Base-by-base conservation (phyloP, 2,329 filamentous ascomycete species). In the Gnomoniopsis smithogilvyi region DNA sequence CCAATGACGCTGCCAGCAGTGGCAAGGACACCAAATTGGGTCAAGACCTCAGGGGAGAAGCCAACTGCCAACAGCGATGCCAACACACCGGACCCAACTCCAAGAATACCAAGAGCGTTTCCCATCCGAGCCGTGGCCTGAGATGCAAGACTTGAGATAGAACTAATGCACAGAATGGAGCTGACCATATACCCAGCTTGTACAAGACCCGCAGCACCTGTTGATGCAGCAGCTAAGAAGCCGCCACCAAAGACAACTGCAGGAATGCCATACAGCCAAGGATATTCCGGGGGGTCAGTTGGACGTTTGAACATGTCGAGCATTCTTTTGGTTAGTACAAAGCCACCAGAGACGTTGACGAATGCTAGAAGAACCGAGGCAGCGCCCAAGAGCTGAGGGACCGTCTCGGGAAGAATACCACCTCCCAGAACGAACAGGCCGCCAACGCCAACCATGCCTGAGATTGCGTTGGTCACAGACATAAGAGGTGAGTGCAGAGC, bases 381-480 rank as follows among this genome's bases (percentile, higher is more conserved):
- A 2, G 92, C 90, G 56, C 92, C 92, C 38, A 96, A 84, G 2
- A 77, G 73, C 69, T 96, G 91, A 0, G 92, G 92, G 6, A 96
- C 79, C 0, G 91, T 96, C 66, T 87, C 85, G 0, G 91, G 91
- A 0, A 91, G 64, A 68, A 87, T 89, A 24, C 91, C 91, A 33
- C 92, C 92, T 14, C 92, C 92, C 76, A 96, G 88, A 56, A 96
- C 87, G 75, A 96, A 96, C 64, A 96, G 81, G 14, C 92, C 92
- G 58, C 92, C 92, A 62, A 96, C 82, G 59, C 92, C 92, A 33
- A 96, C 92, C 89, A 96, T 91, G 56, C 85, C 91, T 34, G 91
- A 95, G 66, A 96, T 96, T 30, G 92, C 92, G 70, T 96, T 96
- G 8, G 92, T 96, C 38, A 96, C 92, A 65, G 89, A 93, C 92